Percentiles rank a stretch among this genome's conserved stretches.
Conservation (phyloP, 345 rosid genomes). For the Ricinus communis region DNA sequence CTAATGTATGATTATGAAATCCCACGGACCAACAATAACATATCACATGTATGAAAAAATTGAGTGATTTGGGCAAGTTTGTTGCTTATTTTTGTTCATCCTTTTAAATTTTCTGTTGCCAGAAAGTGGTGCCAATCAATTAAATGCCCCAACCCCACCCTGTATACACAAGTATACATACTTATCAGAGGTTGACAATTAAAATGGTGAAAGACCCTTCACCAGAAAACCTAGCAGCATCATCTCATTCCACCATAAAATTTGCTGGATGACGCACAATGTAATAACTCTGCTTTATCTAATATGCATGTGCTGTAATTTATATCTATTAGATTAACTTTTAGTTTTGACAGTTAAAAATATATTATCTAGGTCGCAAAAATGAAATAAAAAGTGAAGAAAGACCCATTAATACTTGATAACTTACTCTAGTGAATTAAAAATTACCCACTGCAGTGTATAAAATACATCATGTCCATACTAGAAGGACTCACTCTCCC, state of each 20-base stretch:
- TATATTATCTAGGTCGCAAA: too few species aligned
- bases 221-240: not conserved
- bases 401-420: too few species aligned
- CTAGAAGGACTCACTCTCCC: too few species aligned
- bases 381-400: too few species aligned
- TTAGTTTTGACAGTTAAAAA: too few species aligned
- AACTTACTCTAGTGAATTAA: too few species aligned
- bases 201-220: not conserved
- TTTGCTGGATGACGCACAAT: not conserved
- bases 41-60: slow-evolving; percentile 8
- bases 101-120: not conserved
- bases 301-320: too few species aligned
- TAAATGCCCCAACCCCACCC: slow-evolving; percentile 10
- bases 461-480: too few species aligned
- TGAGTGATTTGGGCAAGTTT: slow-evolving; percentile 2
- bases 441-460: too few species aligned
- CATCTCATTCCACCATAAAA: not conserved
- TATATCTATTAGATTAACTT: too few species aligned
- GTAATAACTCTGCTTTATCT: too few species aligned
- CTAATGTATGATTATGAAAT: slow-evolving; percentile 9
- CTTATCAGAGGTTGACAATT: not conserved
- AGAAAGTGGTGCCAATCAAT: not conserved
- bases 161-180: not conserved
- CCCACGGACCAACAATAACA: slow-evolving; percentile 2
- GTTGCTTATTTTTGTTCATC: not conserved